These are phyloP conservation scores for Colletotrichum costaricense DNA, from an alignment of 2,329 filamentous ascomycete genomes.

Conservation along the genomic window DNA sequence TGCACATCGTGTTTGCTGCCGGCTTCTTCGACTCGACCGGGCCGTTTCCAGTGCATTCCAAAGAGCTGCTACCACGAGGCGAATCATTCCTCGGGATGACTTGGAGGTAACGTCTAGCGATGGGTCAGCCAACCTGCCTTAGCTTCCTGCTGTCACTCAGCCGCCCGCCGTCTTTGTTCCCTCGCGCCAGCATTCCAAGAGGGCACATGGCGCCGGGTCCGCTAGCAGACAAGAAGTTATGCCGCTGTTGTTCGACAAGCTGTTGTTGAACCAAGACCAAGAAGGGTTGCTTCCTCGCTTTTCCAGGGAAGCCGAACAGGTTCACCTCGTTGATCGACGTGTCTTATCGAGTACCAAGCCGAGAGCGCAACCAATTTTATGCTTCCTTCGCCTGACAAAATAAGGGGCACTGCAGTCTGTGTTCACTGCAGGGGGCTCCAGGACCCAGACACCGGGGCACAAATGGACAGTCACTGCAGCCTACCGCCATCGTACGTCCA, in stretches of 20 bases:
- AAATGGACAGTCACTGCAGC: not conserved
- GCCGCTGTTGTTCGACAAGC: not conserved
- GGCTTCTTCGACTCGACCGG: not conserved
- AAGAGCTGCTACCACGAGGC: slow-evolving; percentile 20
- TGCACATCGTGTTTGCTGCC: slow-evolving; percentile 11
- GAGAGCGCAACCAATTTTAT: not conserved
- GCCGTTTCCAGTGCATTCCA: slow-evolving; percentile 30
- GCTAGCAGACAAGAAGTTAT: not conserved
- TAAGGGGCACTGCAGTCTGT: not conserved
- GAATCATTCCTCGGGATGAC: slow-evolving; percentile 3
- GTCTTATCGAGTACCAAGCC: not conserved
- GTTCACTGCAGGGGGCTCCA: not conserved
- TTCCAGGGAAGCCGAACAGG: not conserved
- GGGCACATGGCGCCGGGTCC: not conserved
- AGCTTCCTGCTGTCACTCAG: slow-evolving; percentile 12
- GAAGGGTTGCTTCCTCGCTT: not conserved
- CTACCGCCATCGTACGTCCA: not conserved
- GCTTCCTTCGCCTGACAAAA: slow-evolving; percentile 8
- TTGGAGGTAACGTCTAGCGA: slow-evolving; percentile 1
- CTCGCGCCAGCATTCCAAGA: slow-evolving; percentile 9
- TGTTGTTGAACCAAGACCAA: not conserved
- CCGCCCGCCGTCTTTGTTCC: not conserved
- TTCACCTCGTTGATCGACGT: not conserved
- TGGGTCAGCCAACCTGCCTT: slow-evolving; percentile 14
- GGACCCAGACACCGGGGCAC: slow-evolving; percentile 9